These are phyloP conservation scores for Parathielavia hyrcaniae DNA, from an alignment of 495 filamentous ascomycete genomes.

Conservation along the genomic window DNA sequence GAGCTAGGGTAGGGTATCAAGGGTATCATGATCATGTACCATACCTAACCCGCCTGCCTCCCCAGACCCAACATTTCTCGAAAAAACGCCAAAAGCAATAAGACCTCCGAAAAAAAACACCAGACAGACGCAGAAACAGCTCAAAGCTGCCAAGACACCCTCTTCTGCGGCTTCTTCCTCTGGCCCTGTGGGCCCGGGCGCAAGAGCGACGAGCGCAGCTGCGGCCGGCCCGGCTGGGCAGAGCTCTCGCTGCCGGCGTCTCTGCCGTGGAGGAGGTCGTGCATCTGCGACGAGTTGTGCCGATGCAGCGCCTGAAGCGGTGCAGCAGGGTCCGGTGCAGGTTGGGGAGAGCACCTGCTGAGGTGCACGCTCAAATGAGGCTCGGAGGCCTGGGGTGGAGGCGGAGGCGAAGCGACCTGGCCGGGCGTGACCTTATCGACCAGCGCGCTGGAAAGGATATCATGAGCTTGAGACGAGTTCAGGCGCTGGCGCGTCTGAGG, in stretches of 20 bases:
- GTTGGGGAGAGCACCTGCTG: too few relatives aligned
- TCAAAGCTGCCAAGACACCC: slow-evolving; percentile 8
- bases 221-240: not conserved
- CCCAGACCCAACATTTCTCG: not conserved
- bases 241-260: not conserved
- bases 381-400: too few relatives aligned
- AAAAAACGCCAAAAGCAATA: slow-evolving; percentile 1
- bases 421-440: too few relatives aligned
- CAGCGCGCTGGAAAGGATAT: not conserved
- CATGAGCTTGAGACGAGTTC: not conserved
- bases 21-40: not conserved
- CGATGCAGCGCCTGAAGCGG: not conserved
- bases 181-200: not conserved
- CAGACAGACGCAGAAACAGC: not conserved
- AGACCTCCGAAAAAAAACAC: not conserved
- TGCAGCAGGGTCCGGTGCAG: not conserved
- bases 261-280: slow-evolving; percentile 5
- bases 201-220: not conserved
- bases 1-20: not conserved
- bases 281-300: not conserved
- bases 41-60: not conserved
- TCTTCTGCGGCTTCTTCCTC: not conserved
- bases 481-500: too few relatives aligned
- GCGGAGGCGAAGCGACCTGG: too few relatives aligned
- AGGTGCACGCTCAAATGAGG: too few relatives aligned